Base-by-base conservation (phyloP, 352 stramenopile genomes). In the Phytophthora sp. region DNA sequence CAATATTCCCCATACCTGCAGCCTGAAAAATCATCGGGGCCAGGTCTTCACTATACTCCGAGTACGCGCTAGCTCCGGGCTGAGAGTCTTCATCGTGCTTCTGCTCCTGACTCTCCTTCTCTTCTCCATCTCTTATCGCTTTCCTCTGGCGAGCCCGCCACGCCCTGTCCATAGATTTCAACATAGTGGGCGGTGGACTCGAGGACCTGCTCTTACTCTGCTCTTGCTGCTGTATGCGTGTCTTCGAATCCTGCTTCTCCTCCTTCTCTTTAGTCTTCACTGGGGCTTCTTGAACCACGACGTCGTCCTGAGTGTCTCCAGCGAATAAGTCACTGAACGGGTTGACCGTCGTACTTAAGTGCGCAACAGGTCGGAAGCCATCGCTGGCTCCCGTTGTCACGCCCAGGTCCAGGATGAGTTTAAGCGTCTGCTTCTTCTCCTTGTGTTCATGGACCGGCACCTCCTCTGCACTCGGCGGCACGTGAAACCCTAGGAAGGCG, bases 251-350 rank as follows among this genome's bases (percentile, higher is more conserved):
- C 8, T 12, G 55, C n/a, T 4, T 26, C 45, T 44, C n/a, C 24
- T 44, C 27, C 31, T 16, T 16, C 23, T 36, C 3, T 18, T 44
- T 26, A 53, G 52, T 56, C 3, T 47, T 39, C 21, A 45, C 11
- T 50, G 35, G 12, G 21, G 3, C 33, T 58, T 64, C 35, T 72
- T n/a, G n/a, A n/a, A n/a, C n/a, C n/a, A n/a, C n/a, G n/a, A n/a
- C 73, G 0, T 90, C 77, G 13, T 84, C 73, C 54, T 90, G 84
- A 4, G 80, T 88, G 44, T 89, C 79, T 7, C 50, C 69, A 11
- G 71, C 63, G 26, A 93, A 88, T 51, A 88, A 50, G 4, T 88
- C 76, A 24, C 65, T 61, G 35, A 82, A 81, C 23, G 81, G 63
- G 35, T 79, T 78, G 16, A 20, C 30, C n/a, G n/a, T 51, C 15